A percentile compares a stretch with the other conserved stretches of the same genome.
Conservation (phyloP, 306 rosid genomes). For the Lablab purpureus region DNA sequence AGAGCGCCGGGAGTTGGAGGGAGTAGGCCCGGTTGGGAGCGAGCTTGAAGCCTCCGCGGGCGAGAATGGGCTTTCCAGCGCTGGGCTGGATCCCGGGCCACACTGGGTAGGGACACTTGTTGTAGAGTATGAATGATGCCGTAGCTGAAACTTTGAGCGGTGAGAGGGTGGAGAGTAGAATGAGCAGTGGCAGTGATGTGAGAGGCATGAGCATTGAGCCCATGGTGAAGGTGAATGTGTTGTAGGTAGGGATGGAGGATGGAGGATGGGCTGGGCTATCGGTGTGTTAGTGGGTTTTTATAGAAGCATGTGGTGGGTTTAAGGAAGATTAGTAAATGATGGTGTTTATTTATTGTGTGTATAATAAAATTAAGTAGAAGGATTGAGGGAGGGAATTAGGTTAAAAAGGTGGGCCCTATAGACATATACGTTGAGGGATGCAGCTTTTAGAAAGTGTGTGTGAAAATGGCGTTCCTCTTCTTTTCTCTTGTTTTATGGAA, state of each 20-base stretch:
- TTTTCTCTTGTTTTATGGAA: no score
- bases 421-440: background rate
- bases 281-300: background rate
- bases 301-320: background rate
- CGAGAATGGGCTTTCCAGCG: conserved; percentile 82
- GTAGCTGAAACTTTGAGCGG: conserved; percentile 57
- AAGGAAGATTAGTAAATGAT: background rate
- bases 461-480: background rate
- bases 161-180: conserved; percentile 33
- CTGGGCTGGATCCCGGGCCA: conserved; percentile 97
- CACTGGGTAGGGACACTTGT: conserved; percentile 87
- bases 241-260: background rate
- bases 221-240: conserved; percentile 42
- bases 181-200: conserved; percentile 51
- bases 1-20: conserved; percentile 74
- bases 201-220: conserved; percentile 30
- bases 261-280: background rate
- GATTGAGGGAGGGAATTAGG: background rate
- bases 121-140: conserved; percentile 51
- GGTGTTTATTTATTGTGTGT: no score
- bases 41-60: conserved; percentile 88
- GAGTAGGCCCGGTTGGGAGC: conserved; percentile 63
- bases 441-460: background rate
- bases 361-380: no score
- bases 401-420: background rate